phyloP scores from a whole-genome alignment of 768 basidiomycete genomes.

The Naganishia vaughanmartiniae region DNA sequence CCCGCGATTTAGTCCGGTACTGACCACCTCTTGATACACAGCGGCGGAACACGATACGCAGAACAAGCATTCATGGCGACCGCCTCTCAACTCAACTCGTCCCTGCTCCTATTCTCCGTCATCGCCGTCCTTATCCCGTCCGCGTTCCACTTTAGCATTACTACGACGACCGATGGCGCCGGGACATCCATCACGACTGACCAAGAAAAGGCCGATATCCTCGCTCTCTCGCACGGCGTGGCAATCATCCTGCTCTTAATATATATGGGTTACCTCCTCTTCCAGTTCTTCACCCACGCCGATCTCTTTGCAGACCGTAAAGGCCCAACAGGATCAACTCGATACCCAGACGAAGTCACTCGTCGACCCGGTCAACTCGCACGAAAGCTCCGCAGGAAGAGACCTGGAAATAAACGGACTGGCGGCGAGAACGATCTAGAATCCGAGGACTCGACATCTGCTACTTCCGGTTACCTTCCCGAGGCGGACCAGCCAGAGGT shows the following conservation, averaged over 20 bases:
- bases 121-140: constrained; percentile 53
- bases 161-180: constrained; percentile 45
- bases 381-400: neutral
- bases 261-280: constrained; percentile 56
- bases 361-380: constrained; percentile 21
- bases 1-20: no score
- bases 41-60: constrained; percentile 57
- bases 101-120: constrained; percentile 51
- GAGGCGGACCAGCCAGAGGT: neutral
- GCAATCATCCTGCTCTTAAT: constrained; percentile 58
- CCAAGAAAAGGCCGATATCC: constrained; percentile 55
- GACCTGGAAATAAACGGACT: no score
- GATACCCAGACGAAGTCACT: constrained; percentile 40
- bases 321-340: constrained; percentile 39
- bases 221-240: constrained; percentile 58
- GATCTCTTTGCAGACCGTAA: constrained; percentile 31
- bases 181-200: constrained; percentile 41
- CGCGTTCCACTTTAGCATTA: constrained; percentile 46
- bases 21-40: constrained; percentile 39
- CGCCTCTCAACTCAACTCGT: constrained; percentile 55
- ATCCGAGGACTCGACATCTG: constrained; percentile 12
- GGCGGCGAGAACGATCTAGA: no score
- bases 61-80: constrained; percentile 61
- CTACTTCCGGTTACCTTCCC: neutral
- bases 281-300: constrained; percentile 59